Evolutionary conservation across 2,329 filamentous ascomycete genomes (phyloP), one percentile per base, ranked within the genome.

Genomic region (Corynespora cassiicola): DNA sequence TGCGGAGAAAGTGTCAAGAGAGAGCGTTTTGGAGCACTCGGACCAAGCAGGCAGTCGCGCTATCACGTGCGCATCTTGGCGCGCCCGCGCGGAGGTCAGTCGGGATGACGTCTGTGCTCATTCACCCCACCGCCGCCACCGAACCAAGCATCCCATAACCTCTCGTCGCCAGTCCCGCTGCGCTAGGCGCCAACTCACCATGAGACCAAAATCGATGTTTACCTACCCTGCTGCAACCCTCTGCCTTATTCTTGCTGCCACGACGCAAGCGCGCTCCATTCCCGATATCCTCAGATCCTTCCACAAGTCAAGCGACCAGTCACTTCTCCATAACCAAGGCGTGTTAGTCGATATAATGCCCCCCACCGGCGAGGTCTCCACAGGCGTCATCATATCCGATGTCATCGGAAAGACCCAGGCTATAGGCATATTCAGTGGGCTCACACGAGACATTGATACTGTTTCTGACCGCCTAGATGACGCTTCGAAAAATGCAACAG

Each of bases 401-500:
- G 85, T 96, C 21, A 84, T 96, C 50, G 86, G 87, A 24, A 85
- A 85, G 51, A 84, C 89, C 38, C 84, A 87, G 54, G 80, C 45
- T 45, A 87, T 96, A 63, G 90, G 89, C 49, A 85, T 91, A 53
- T 97, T 96, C 70, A 87, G 89, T 19, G 84, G 84, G 26, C 83
- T 95, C 58, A 85, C 86, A 5, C 83, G 90, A 42, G 86, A 92
- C 61, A 82, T 91, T 56, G 79, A 84, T 30, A 71, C 77, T n/a
- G 77, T 91, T 14, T 79, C 82, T 7, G 71, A 74, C 15, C 86
- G 88, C 1, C 80, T 97, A 10, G 80, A 87, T 54, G 80, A 89
- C 62, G 68, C 76, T 1, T 62, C 72, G 1, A 69, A 78, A 41
- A 91, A 92, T 64, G 88, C 88, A 11, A 96, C 90, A 2, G 84